phyloP scores from a whole-genome alignment of 352 stramenopile genomes.

The Phytophthora multivora region DNA sequence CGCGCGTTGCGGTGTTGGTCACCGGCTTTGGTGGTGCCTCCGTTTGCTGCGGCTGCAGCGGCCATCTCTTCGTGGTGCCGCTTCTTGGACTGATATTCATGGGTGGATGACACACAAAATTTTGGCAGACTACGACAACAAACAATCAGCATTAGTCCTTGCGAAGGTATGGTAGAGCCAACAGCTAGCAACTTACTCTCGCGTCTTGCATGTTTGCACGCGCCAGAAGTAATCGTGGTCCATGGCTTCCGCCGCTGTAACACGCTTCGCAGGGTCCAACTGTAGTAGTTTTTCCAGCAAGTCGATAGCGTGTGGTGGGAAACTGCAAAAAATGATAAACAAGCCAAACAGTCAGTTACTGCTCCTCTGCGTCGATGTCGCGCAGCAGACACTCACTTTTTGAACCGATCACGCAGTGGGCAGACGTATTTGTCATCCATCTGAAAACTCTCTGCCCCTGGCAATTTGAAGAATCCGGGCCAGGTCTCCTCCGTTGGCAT shows the following conservation, averaged over 20 bases:
- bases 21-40: constrained; percentile 22
- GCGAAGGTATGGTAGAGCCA: not conserved
- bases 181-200: constrained; percentile 58
- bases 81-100: constrained; percentile 90
- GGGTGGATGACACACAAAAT: constrained; percentile 81
- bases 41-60: constrained; percentile 36
- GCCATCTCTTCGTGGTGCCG: constrained; percentile 78
- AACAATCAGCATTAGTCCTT: constrained; percentile 7
- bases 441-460: constrained; percentile 66
- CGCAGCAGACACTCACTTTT: constrained; percentile 54
- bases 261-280: constrained; percentile 93
- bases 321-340: constrained; percentile 40
- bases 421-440: constrained; percentile 83
- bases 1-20: constrained; percentile 38
- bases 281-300: constrained; percentile 94
- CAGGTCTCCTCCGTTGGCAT: constrained; percentile 83
- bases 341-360: not conserved
- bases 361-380: not conserved
- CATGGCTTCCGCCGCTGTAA: constrained; percentile 94
- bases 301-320: constrained; percentile 84
- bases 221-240: constrained; percentile 97
- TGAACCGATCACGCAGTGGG: constrained; percentile 74
- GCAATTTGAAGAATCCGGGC: constrained; percentile 78
- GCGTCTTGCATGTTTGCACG: constrained; percentile 81
- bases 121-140: constrained; percentile 67